These are phyloP conservation scores for Starmerella cellae DNA, from an alignment of 805 yeast species.

Conservation along the genomic window DNA sequence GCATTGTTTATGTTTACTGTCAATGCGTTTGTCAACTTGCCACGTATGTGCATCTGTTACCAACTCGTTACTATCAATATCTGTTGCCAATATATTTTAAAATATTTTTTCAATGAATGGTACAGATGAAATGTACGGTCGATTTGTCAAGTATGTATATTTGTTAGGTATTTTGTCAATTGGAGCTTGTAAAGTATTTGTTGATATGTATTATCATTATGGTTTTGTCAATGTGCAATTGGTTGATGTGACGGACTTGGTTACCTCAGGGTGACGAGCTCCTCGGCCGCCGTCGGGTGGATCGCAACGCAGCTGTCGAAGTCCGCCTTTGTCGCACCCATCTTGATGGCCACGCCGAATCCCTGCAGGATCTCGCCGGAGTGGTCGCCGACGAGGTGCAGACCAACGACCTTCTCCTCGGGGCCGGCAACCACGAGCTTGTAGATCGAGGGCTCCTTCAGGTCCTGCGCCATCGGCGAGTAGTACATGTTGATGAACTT, in stretches of 20 bases:
- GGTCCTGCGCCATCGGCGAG: slow-evolving; percentile 54
- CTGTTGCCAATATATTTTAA: too few relatives aligned
- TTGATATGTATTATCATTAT: background rate
- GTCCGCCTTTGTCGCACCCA: slow-evolving; percentile 97
- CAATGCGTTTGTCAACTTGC: too few relatives aligned
- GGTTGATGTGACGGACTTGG: too few relatives aligned
- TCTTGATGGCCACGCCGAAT: slow-evolving; percentile 92
- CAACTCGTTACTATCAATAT: too few relatives aligned
- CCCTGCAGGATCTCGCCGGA: slow-evolving; percentile 94
- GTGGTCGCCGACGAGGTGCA: slow-evolving; percentile 83
- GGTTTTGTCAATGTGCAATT: background rate
- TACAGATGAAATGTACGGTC: too few relatives aligned
- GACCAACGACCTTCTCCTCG: slow-evolving; percentile 87
- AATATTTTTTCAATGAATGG: too few relatives aligned
- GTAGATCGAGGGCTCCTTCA: slow-evolving; percentile 78
- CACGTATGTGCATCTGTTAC: too few relatives aligned
- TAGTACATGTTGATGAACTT: slow-evolving; percentile 86
- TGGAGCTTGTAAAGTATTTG: background rate
- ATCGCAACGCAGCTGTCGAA: slow-evolving; percentile 95
- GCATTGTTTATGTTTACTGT: too few relatives aligned
- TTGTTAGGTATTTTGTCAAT: too few relatives aligned
- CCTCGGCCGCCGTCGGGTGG: slow-evolving; percentile 98
- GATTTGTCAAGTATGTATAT: too few relatives aligned
- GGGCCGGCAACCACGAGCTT: slow-evolving; percentile 65
- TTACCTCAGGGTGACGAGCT: slow-evolving; percentile 63